Percentiles rank a stretch among this genome's conserved stretches.
Evolutionary conservation across 192 early-diverging fungal genomes (phyloP).

Genomic region (Rhizophagus clarus): DNA sequence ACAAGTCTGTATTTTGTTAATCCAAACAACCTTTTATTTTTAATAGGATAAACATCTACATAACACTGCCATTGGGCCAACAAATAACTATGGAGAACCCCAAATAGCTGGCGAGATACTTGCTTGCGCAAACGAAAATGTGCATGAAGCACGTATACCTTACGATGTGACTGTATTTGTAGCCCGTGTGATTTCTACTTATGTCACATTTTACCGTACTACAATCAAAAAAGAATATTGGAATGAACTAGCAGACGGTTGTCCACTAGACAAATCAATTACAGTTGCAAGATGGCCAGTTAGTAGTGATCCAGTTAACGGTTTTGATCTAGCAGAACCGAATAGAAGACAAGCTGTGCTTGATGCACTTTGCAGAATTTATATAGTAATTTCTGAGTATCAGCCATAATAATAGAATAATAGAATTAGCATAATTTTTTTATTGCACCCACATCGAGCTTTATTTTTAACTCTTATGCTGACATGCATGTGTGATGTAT

Average conservation of each 20-base stretch:
- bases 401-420: too few species aligned
- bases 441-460: too few species aligned
- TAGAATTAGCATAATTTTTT: too few species aligned
- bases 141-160: not conserved
- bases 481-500: too few species aligned
- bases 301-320: too few species aligned
- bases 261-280: too few species aligned
- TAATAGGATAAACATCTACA: conserved; percentile 8
- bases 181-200: not conserved
- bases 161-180: conserved; percentile 2
- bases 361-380: not conserved
- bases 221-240: not conserved
- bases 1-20: not conserved
- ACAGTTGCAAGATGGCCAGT: too few species aligned
- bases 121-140: conserved; percentile 19
- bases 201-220: not conserved
- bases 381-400: too few species aligned
- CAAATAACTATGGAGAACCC: conserved; percentile 6
- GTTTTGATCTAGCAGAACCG: not conserved
- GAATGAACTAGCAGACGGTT: not conserved
- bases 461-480: too few species aligned
- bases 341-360: not conserved
- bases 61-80: not conserved
- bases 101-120: conserved; percentile 10
- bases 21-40: not conserved